Base-by-base conservation (phyloP, 1,284 basidiomycete species). In the Puccinia novopanici region DNA sequence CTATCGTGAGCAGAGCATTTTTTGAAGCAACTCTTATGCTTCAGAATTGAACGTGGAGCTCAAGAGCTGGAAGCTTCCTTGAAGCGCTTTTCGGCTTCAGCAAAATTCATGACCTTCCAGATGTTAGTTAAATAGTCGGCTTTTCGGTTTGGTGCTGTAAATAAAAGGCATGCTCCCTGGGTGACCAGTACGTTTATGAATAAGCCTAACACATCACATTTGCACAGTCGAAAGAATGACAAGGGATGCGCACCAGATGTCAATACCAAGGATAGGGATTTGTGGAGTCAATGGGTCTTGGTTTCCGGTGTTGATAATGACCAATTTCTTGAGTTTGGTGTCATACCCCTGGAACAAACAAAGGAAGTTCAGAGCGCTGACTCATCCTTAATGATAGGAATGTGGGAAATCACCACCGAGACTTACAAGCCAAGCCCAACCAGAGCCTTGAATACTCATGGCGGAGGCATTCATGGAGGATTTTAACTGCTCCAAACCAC, bases 361-460 rank as follows among this genome's bases (percentile, higher is more conserved):
- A 61, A 65, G 63, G 37, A n/a, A 8, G 19, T 61, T 30, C 4
- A 30, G 27, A 59, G 34, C 34, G 48, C 12, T 24, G 9, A 24
- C 52, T 5, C 19, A 24, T 30, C 40, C 10, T 27, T 48, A 45
- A 40, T 27, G 30, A 5, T 75, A 24, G n/a, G 2, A n/a, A 52
- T n/a, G 10, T 45, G 27, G 50, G 65, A 15, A 34, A 27, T 19
- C 17, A 13, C n/a, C 1, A 50, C 19, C 27, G 50, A 13, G 67
- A 72, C 55, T 42, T 79, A 79, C 77, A 54, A 98, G 89, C 96
- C 96, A 98, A 73, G 94, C 95, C 97, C 96, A 99, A 27, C 96
- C 97, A 82, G 93, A 95, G 67, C 96, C 97, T 87, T 99, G 96
- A 83, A 99, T 92, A 77, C 89, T 94, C 65, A 92, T 93, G n/a